Percentiles rank a stretch among this genome's conserved stretches.
These are phyloP conservation scores for Coprinopsis marcescibilis DNA, from an alignment of 768 basidiomycete genomes.

Conservation along the genomic window DNA sequence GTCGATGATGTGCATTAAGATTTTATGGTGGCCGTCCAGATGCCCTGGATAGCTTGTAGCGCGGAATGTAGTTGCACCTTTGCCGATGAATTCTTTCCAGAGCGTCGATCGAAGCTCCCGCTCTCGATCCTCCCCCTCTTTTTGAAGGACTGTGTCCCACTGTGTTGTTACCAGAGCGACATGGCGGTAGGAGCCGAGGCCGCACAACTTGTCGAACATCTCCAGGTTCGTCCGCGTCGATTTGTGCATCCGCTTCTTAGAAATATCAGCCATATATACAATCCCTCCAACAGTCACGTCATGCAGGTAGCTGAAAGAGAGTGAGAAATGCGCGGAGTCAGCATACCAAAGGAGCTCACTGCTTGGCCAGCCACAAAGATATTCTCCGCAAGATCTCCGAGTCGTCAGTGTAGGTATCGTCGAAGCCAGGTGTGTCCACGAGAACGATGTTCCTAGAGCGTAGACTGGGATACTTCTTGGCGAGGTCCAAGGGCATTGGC, in stretches of 20 bases:
- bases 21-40: too few species aligned
- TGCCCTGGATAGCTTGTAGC: too few species aligned
- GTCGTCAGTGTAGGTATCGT: slow-evolving; percentile 20
- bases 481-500: neutral
- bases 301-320: neutral
- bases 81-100: too few species aligned
- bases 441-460: slow-evolving; percentile 15
- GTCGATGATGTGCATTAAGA: too few species aligned
- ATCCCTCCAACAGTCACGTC: slow-evolving; percentile 8
- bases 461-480: too few species aligned
- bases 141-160: slow-evolving; percentile 2
- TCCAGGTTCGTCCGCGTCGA: slow-evolving; percentile 5
- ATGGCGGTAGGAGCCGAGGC: slow-evolving; percentile 2
- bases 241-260: slow-evolving; percentile 8
- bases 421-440: slow-evolving; percentile 25
- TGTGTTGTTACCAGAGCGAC: slow-evolving; percentile 12
- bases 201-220: slow-evolving; percentile 12
- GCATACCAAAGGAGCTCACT: slow-evolving; percentile 11
- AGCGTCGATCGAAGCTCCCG: too few species aligned
- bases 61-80: too few species aligned
- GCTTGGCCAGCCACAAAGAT: slow-evolving; percentile 18
- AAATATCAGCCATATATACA: slow-evolving; percentile 12
- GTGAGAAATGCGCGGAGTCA: neutral
- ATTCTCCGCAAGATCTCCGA: slow-evolving; percentile 19
- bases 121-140: slow-evolving; percentile 10